phyloP scores from a whole-genome alignment of 148 eudicot genomes.

The Silene conica region DNA sequence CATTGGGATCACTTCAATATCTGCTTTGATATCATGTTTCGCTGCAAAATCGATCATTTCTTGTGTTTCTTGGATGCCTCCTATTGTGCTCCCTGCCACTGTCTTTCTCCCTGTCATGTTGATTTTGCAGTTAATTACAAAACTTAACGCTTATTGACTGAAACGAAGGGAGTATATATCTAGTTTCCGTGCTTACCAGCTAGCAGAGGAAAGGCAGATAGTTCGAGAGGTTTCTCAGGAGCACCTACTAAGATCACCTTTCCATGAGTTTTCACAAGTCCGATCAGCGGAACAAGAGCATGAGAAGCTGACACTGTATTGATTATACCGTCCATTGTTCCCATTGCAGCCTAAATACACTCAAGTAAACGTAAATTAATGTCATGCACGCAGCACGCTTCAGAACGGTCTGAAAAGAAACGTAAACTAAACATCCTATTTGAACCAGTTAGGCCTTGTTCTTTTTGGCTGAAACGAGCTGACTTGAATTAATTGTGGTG shows the following conservation, averaged over 20 bases:
- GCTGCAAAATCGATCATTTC: constrained; percentile 40
- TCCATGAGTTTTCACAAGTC: constrained; percentile 32
- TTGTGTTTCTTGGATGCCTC: constrained; percentile 20
- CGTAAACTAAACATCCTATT: too few relatives aligned
- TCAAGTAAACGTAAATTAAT: too few relatives aligned
- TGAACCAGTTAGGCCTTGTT: too few relatives aligned
- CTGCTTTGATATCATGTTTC: constrained; percentile 25
- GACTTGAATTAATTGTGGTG: too few relatives aligned
- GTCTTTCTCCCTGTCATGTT: constrained; percentile 12
- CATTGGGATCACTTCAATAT: constrained; percentile 31
- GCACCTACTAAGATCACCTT: constrained; percentile 33
- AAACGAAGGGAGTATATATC: background rate
- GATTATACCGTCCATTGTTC: constrained; percentile 35
- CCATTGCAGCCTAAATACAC: constrained; percentile 30
- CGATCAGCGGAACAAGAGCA: constrained; percentile 27
- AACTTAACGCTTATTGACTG: background rate
- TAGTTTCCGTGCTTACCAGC: constrained; percentile 11
- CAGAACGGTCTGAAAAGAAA: too few relatives aligned
- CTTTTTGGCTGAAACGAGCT: too few relatives aligned
- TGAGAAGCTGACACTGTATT: constrained; percentile 36
- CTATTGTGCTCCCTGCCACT: constrained; percentile 11
- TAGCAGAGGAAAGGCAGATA: constrained; percentile 25
- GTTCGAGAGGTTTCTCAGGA: constrained; percentile 32
- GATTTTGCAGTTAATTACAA: background rate
- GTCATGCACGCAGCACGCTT: too few relatives aligned